A percentile compares a stretch with the other conserved stretches of the same genome.
Conservation (phyloP, 176 grass and related monocot genomes). For the Thinopyrum elongatum region DNA sequence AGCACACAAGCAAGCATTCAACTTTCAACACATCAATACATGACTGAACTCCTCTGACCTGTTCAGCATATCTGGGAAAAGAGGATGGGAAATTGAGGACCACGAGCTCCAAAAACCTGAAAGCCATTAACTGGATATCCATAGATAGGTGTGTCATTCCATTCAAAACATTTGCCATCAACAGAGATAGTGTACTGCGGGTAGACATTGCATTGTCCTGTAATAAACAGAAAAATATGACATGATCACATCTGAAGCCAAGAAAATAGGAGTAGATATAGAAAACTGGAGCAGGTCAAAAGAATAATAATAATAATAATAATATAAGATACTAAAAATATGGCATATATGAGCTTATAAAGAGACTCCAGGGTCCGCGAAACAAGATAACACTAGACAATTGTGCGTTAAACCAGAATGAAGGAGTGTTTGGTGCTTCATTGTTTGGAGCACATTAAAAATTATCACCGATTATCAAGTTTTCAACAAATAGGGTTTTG, state of each 20-base stretch:
- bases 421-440: not conserved
- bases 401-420: not conserved
- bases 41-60: conserved; percentile 45
- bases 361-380: not conserved
- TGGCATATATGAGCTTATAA: conserved; percentile 8
- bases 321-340: conserved; percentile 1
- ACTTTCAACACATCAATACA: conserved; percentile 21
- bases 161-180: conserved; percentile 90
- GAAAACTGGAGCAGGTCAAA: not conserved
- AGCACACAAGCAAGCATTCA: not conserved
- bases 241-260: not conserved
- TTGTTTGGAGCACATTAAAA: not conserved
- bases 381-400: not conserved
- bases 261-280: not conserved
- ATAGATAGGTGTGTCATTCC: conserved; percentile 85
- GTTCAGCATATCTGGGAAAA: conserved; percentile 76
- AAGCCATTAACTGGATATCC: conserved; percentile 79
- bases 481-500: not conserved
- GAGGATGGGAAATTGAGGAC: conserved; percentile 69
- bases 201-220: conserved; percentile 75
- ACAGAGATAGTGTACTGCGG: conserved; percentile 48
- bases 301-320: not conserved
- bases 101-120: conserved; percentile 87
- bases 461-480: not conserved
- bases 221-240: conserved; percentile 15